These are phyloP conservation scores for Calocera cornea DNA, from an alignment of 768 basidiomycete species.

Conservation along the genomic window DNA sequence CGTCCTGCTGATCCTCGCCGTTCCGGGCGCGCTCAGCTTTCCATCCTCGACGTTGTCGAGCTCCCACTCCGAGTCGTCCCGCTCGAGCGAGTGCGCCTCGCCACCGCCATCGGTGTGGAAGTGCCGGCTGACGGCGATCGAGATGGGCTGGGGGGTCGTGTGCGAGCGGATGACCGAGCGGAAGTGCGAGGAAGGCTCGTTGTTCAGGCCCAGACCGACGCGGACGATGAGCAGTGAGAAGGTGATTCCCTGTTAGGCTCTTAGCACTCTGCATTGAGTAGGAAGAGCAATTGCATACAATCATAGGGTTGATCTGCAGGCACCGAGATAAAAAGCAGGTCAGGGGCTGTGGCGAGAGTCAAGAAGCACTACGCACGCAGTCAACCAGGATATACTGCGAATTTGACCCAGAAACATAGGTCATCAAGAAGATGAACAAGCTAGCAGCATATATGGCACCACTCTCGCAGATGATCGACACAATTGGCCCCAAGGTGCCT, in stretches of 20 bases:
- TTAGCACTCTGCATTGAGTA: neutral
- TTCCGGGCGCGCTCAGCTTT: neutral
- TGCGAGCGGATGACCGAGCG: neutral
- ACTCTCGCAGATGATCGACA: slow-evolving; percentile 28
- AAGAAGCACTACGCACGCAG: slow-evolving; percentile 20
- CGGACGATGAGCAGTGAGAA: slow-evolving; percentile 33
- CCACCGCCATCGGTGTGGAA: neutral
- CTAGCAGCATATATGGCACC: slow-evolving; percentile 28
- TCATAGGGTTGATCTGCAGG: slow-evolving; percentile 26
- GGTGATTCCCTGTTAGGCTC: slow-evolving; percentile 20
- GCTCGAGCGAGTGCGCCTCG: neutral
- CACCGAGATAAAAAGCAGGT: neutral
- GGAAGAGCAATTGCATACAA: slow-evolving; percentile 16
- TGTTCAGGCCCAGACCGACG: slow-evolving; percentile 23
- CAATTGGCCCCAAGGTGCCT: slow-evolving; percentile 23
- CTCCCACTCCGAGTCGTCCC: neutral
- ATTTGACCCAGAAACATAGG: slow-evolving; percentile 26
- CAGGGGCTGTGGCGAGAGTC: neutral
- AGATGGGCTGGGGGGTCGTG: neutral
- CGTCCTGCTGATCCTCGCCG: neutral
- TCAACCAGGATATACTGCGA: slow-evolving; percentile 29
- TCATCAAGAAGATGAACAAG: slow-evolving; percentile 24
- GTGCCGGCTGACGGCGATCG: neutral
- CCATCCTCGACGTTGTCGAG: neutral
- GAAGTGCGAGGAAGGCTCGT: neutral